Evolutionary conservation across 1,284 basidiomycete genomes (phyloP).

Genomic region (Cryptococcus amylolentus): DNA sequence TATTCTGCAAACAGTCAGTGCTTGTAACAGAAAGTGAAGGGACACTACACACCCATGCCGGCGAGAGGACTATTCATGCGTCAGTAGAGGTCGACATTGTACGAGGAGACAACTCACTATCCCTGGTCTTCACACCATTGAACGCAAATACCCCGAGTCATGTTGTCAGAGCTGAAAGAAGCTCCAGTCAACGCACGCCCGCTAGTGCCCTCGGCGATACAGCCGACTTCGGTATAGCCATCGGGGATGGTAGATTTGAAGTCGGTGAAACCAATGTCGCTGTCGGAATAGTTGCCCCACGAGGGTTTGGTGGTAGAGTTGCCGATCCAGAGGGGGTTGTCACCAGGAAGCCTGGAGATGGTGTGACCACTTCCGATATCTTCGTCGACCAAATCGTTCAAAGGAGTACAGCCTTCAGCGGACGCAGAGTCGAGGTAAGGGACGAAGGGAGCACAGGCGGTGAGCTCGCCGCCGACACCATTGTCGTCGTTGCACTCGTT

Average conservation of each 20-base stretch:
- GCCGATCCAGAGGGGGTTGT: constrained; percentile 47
- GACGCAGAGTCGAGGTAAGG: constrained; percentile 37
- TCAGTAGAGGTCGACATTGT: too few species aligned
- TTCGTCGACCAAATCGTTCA: constrained; percentile 43
- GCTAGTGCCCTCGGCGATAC: constrained; percentile 35
- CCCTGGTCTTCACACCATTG: constrained; percentile 25
- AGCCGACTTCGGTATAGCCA: constrained; percentile 37
- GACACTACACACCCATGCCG: constrained; percentile 12
- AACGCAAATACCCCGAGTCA: constrained; percentile 27
- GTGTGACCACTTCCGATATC: constrained; percentile 37
- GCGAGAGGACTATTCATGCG: constrained; percentile 15
- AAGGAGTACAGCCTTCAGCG: constrained; percentile 35
- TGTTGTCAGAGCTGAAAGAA: constrained; percentile 17
- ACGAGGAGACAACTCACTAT: constrained; percentile 4
- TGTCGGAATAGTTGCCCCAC: constrained; percentile 19
- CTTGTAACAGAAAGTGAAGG: neutral
- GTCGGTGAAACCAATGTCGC: constrained; percentile 20
- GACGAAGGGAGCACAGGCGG: constrained; percentile 43
- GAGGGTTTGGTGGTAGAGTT: constrained; percentile 26
- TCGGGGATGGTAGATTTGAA: constrained; percentile 32
- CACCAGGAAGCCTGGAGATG: constrained; percentile 40
- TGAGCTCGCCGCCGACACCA: constrained; percentile 41
- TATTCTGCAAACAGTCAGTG: constrained; percentile 15
- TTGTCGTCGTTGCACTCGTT: constrained; percentile 42
- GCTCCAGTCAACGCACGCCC: constrained; percentile 31